Percentiles rank a stretch among this genome's conserved stretches.
phyloP scores from a whole-genome alignment of 352 stramenopile species.

The Phytophthora rubi region DNA sequence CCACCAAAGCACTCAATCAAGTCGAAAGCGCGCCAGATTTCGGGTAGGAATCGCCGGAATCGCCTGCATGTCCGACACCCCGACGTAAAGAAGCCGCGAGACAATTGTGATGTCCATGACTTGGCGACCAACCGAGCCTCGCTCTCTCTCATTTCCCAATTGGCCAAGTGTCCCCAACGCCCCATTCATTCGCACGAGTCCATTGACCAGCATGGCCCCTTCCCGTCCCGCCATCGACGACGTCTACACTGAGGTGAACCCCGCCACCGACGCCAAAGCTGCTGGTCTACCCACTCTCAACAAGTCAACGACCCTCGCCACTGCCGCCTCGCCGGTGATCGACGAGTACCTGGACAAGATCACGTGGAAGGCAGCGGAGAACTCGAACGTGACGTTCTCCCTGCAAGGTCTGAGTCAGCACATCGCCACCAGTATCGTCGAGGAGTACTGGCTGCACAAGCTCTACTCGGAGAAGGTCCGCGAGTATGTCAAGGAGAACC shows the following conservation, averaged over 20 bases:
- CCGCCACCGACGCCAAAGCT: slow-evolving; percentile 9
- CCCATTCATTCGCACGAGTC: slow-evolving; percentile 1
- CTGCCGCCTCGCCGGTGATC: slow-evolving; percentile 23
- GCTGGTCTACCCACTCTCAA: slow-evolving; percentile 23
- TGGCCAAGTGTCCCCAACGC: slow-evolving; percentile 16
- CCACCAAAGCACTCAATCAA: slow-evolving; percentile 1
- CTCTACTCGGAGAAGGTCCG: slow-evolving; percentile 37
- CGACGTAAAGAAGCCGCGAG: slow-evolving; percentile 29
- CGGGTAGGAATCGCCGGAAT: slow-evolving; percentile 13
- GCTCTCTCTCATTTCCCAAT: slow-evolving; percentile 22
- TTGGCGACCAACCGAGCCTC: slow-evolving; percentile 9
- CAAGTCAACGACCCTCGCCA: slow-evolving; percentile 27
- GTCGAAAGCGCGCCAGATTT: slow-evolving; percentile 24
- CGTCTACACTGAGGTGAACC: slow-evolving; percentile 18
- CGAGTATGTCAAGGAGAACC: slow-evolving; percentile 35
- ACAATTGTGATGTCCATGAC: neutral
- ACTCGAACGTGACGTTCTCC: slow-evolving; percentile 44
- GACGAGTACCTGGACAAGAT: slow-evolving; percentile 44
- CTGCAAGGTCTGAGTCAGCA: slow-evolving; percentile 40
- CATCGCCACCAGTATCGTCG: slow-evolving; percentile 35
- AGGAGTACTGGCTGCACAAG: slow-evolving; percentile 41
- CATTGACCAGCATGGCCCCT: slow-evolving; percentile 18
- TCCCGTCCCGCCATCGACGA: slow-evolving; percentile 26
- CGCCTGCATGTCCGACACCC: slow-evolving; percentile 17
- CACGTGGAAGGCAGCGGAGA: slow-evolving; percentile 39